phyloP scores from a whole-genome alignment of 2,329 filamentous ascomycete species.

The Sporothrix mexicana region DNA sequence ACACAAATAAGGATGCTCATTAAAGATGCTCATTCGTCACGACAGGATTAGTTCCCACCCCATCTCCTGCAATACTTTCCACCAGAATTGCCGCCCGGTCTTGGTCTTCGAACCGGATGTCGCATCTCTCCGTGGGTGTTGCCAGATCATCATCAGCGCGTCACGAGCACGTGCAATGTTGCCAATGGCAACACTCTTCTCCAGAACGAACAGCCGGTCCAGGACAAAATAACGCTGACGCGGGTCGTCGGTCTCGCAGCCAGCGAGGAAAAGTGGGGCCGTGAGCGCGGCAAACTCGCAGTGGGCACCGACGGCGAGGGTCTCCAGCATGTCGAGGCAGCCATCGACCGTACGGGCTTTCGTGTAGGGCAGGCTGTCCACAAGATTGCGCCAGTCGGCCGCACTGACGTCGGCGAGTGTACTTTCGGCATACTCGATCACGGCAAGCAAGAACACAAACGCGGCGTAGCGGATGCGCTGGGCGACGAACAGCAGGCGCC shows the following conservation, averaged over 20 bases:
- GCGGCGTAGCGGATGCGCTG: slow-evolving; percentile 7
- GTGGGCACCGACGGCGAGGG: not conserved
- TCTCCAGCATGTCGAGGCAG: slow-evolving; percentile 8
- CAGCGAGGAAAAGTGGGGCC: not conserved
- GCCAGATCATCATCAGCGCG: slow-evolving; percentile 5
- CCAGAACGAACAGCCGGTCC: not conserved
- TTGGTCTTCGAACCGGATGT: not conserved
- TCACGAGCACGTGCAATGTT: not conserved
- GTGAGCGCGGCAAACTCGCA: slow-evolving; percentile 10
- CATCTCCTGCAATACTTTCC: slow-evolving; percentile 4
- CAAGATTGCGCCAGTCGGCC: not conserved
- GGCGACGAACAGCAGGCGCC: not conserved
- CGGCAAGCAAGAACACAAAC: not conserved
- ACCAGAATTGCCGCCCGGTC: not conserved
- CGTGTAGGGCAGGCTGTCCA: not conserved
- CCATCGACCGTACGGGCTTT: not conserved
- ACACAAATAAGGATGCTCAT: not conserved
- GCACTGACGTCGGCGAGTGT: not conserved
- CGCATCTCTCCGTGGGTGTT: not conserved
- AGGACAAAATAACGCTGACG: not conserved
- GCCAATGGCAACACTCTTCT: not conserved
- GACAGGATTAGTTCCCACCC: not conserved
- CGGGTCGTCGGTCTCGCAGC: not conserved
- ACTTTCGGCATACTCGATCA: not conserved
- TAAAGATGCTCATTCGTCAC: not conserved